Conservation (phyloP, 164 flowering plant genomes). For the Dillenia suffruticosa region DNA sequence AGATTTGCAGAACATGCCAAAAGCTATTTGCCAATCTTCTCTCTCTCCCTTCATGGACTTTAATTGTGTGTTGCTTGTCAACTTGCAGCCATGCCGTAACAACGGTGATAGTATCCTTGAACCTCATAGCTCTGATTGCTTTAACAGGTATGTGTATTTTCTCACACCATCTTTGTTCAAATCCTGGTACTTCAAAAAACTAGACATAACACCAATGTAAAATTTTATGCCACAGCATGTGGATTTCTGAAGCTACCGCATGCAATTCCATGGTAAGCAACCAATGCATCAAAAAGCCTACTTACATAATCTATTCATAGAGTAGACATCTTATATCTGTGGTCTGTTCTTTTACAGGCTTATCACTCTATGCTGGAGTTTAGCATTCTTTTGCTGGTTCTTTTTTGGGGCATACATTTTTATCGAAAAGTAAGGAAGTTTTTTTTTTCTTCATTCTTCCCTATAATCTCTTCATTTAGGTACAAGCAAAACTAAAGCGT, state of each 20-base stretch:
- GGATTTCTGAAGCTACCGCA: constrained; percentile 28
- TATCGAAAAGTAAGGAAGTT: constrained; percentile 50
- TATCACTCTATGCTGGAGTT: constrained; percentile 57
- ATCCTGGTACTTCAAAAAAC: not conserved
- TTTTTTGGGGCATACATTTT: constrained; percentile 70
- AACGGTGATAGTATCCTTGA: constrained; percentile 35
- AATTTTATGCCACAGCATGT: constrained; percentile 35
- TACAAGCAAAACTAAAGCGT: not conserved
- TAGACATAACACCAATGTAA: not conserved
- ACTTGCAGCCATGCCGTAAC: constrained; percentile 55
- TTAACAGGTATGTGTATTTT: constrained; percentile 36
- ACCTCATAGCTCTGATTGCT: constrained; percentile 45
- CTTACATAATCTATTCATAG: too few relatives aligned
- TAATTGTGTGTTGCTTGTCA: not conserved
- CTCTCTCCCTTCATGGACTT: too few relatives aligned
- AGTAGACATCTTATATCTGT: too few relatives aligned
- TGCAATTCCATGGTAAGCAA: not conserved
- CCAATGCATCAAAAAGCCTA: too few relatives aligned
- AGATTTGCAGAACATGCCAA: too few relatives aligned
- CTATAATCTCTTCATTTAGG: not conserved
- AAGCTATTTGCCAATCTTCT: too few relatives aligned
- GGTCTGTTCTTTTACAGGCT: constrained; percentile 41
- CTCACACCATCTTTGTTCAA: not conserved
- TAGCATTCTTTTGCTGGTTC: constrained; percentile 66
- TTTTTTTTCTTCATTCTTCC: not conserved